Percentiles rank a stretch among this genome's conserved stretches.
phyloP scores from a whole-genome alignment of 768 basidiomycete species.

The Tubosaeta sp. region DNA sequence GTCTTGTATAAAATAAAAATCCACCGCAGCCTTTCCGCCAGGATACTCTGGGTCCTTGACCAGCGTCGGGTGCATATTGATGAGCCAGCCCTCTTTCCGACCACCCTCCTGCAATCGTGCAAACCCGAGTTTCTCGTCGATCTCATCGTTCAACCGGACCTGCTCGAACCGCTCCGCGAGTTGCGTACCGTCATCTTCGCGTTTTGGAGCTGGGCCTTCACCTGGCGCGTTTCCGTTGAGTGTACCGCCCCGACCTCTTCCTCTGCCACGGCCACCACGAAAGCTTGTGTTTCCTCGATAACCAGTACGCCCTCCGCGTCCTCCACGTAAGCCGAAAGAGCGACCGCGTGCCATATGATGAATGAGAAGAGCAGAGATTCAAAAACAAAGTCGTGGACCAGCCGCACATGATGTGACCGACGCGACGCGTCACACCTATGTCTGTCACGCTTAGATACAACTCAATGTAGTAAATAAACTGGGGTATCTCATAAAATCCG shows the following conservation, averaged over 20 bases:
- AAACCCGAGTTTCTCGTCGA: conserved; percentile 94
- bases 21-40: conserved; percentile 84
- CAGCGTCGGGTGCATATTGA: conserved; percentile 98
- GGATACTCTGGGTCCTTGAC: conserved; percentile 83
- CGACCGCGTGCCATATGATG: conserved; percentile 41
- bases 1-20: conserved; percentile 96
- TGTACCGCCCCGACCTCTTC: conserved; percentile 35
- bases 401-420: conserved; percentile 22
- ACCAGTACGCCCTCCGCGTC: conserved; percentile 36
- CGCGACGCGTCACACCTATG: conserved; percentile 21
- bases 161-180: conserved; percentile 84
- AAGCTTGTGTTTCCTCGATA: conserved; percentile 31
- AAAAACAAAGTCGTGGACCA: conserved; percentile 4
- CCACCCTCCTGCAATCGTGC: conserved; percentile 72
- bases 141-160: conserved; percentile 69
- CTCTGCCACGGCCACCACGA: conserved; percentile 49
- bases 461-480: conserved; percentile 1
- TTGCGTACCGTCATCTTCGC: conserved; percentile 89
- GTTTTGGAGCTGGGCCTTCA: conserved; percentile 51
- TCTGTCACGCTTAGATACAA: background rate
- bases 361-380: background rate
- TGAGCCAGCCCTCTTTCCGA: conserved; percentile 83
- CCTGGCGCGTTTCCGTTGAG: conserved; percentile 31
- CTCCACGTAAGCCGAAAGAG: conserved; percentile 50
- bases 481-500: conserved; percentile 27